Conservation (phyloP, 2,329 filamentous ascomycete genomes). For the Colletotrichum paranaense region DNA sequence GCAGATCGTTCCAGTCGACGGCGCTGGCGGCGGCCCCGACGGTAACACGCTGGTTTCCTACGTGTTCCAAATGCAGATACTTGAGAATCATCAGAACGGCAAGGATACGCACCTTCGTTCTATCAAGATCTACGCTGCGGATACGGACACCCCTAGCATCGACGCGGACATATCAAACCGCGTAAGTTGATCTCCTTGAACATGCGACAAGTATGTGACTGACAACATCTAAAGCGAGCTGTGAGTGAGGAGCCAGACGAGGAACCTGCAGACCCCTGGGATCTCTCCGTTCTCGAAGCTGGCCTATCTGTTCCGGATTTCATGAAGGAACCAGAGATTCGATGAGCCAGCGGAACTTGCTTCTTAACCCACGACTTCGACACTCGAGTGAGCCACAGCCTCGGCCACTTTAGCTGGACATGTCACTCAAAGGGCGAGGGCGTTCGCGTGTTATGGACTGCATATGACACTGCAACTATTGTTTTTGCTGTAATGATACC, state of each 20-base stretch:
- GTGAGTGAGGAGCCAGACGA: constrained; percentile 10
- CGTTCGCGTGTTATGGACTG: neutral
- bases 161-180: constrained; percentile 44
- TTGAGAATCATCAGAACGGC: constrained; percentile 98
- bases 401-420: neutral
- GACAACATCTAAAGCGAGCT: constrained; percentile 26
- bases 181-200: constrained; percentile 8
- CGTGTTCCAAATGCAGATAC: constrained; percentile 88
- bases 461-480: constrained; percentile 7
- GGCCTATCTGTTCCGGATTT: constrained; percentile 53
- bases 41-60: constrained; percentile 86
- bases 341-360: constrained; percentile 39
- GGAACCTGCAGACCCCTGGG: constrained; percentile 40
- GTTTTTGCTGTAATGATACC: constrained; percentile 34
- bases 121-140: constrained; percentile 82
- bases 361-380: neutral
- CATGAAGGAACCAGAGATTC: constrained; percentile 56
- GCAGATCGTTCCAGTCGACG: constrained; percentile 80
- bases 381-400: neutral
- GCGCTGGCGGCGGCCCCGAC: constrained; percentile 68
- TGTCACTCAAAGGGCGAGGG: neutral
- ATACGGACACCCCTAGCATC: constrained; percentile 57
- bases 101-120: constrained; percentile 98
- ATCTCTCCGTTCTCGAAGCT: constrained; percentile 42
- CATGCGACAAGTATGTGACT: neutral